Evolutionary conservation across 495 filamentous ascomycete genomes (phyloP).

Genomic region (Recurvomyces mirabilis): DNA sequence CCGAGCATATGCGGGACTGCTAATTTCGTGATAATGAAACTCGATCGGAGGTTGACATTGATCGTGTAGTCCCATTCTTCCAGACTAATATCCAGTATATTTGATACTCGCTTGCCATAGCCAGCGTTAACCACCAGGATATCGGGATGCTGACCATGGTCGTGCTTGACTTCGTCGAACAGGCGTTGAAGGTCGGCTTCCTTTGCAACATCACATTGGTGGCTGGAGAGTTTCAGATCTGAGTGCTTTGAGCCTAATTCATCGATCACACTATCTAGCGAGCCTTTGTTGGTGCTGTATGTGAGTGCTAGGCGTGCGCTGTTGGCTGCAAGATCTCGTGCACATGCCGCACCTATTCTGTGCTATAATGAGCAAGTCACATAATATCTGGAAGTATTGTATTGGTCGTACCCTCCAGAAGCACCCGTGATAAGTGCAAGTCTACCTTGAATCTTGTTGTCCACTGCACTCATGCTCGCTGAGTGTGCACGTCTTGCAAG

Average conservation of each 20-base stretch:
- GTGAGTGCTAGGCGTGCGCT: constrained; percentile 51
- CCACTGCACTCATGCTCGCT: constrained; percentile 14
- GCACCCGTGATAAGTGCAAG: constrained; percentile 55
- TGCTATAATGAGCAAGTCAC: constrained; percentile 11
- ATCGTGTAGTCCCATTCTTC: constrained; percentile 60
- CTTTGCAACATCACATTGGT: constrained; percentile 46
- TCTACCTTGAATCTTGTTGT: constrained; percentile 46
- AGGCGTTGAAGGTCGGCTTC: constrained; percentile 41
- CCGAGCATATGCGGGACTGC: constrained; percentile 53
- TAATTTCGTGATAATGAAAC: constrained; percentile 55
- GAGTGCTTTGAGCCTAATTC: constrained; percentile 3
- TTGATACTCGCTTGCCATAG: constrained; percentile 39
- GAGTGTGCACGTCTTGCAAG: too few species aligned
- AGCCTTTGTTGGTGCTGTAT: constrained; percentile 42
- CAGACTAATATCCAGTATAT: constrained; percentile 41
- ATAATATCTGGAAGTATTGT: not conserved
- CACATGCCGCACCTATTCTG: constrained; percentile 53
- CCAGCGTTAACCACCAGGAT: constrained; percentile 53
- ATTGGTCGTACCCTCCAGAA: constrained; percentile 46
- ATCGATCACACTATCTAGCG: constrained; percentile 36
- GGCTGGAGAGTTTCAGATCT: constrained; percentile 39
- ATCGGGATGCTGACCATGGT: constrained; percentile 47
- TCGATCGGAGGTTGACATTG: constrained; percentile 52
- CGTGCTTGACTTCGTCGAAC: constrained; percentile 39
- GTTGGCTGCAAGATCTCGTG: constrained; percentile 42